These are phyloP conservation scores for Beta lomatogona DNA, from an alignment of 179 eudicot genomes.

Conservation along the genomic window DNA sequence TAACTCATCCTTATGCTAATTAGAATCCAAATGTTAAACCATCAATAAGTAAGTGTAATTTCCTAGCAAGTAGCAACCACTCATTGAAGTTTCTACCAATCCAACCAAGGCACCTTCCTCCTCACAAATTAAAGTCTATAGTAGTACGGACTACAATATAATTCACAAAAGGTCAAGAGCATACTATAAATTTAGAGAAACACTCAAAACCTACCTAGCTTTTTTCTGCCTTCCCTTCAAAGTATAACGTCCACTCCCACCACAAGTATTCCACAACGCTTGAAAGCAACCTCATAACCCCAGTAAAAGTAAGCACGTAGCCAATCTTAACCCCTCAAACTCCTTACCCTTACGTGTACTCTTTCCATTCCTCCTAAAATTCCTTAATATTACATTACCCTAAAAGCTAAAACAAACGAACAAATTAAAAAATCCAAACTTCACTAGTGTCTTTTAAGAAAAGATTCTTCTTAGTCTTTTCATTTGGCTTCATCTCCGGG, in stretches of 20 bases:
- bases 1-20: too few relatives aligned
- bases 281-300: constrained; percentile 30
- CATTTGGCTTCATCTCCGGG: background rate
- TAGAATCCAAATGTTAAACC: too few relatives aligned
- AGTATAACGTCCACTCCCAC: constrained; percentile 8
- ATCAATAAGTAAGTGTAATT: too few relatives aligned
- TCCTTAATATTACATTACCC: background rate
- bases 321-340: constrained; percentile 27
- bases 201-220: background rate
- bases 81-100: background rate
- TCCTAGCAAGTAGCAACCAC: too few relatives aligned
- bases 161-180: background rate
- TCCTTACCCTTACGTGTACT: constrained; percentile 29
- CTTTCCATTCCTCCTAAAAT: constrained; percentile 23
- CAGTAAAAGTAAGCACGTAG: constrained; percentile 29
- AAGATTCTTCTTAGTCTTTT: background rate
- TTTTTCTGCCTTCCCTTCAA: background rate
- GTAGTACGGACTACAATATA: too few relatives aligned
- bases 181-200: background rate
- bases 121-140: background rate
- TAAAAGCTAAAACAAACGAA: too few relatives aligned
- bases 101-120: background rate
- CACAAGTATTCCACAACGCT: constrained; percentile 9
- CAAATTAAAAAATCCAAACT: constrained; percentile 24
- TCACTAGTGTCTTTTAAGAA: background rate